Evolutionary conservation across 2,329 filamentous ascomycete species (phyloP).

Genomic region (Ampelomyces quisqualis): DNA sequence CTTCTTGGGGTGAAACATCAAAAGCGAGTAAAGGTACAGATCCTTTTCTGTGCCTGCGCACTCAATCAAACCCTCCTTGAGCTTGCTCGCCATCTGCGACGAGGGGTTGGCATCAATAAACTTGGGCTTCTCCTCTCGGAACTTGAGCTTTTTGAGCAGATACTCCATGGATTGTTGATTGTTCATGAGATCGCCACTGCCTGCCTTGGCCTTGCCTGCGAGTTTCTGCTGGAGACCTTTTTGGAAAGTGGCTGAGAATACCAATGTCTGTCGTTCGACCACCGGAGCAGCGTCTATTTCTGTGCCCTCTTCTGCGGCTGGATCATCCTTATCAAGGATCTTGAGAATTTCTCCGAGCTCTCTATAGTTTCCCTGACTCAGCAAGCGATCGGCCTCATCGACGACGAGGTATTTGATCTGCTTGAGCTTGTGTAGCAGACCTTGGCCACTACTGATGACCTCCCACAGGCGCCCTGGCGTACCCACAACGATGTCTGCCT

Average conservation of each 20-base stretch:
- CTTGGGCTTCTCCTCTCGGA: constrained; percentile 78
- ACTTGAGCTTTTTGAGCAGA: constrained; percentile 84
- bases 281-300: constrained; percentile 15
- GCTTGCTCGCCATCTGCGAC: constrained; percentile 79
- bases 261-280: constrained; percentile 74
- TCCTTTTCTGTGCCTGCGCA: constrained; percentile 96
- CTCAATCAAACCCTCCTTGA: constrained; percentile 89
- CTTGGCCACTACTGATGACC: constrained; percentile 74
- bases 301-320: constrained; percentile 47
- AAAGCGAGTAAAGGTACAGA: constrained; percentile 84
- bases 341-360: constrained; percentile 86
- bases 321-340: constrained; percentile 68
- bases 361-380: constrained; percentile 93
- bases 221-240: constrained; percentile 89
- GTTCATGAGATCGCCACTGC: constrained; percentile 59
- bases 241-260: constrained; percentile 96
- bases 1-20: constrained; percentile 77
- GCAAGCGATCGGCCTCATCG: constrained; percentile 88
- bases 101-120: constrained; percentile 91
- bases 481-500: constrained; percentile 88
- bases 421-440: constrained; percentile 69
- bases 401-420: constrained; percentile 80
- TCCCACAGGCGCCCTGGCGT: constrained; percentile 95
- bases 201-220: constrained; percentile 62
- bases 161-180: constrained; percentile 89